Percentiles rank a stretch among this genome's conserved stretches.
Conservation (phyloP, 257 asterid genomes). For the Henckelia pumila region DNA sequence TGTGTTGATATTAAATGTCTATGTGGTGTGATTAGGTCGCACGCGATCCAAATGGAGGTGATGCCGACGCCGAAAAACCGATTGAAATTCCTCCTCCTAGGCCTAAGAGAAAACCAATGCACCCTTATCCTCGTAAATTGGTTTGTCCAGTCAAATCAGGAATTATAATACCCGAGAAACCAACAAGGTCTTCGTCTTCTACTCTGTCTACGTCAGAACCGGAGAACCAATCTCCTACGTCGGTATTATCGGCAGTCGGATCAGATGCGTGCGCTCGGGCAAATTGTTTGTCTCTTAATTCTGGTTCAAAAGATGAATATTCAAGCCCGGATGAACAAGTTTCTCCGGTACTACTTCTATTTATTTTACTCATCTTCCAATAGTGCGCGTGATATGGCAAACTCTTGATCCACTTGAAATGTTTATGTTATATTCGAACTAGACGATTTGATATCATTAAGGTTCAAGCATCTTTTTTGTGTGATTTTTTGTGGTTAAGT, state of each 20-base stretch:
- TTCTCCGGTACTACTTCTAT: conserved; percentile 41
- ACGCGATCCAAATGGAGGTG: conserved; percentile 58
- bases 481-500: not conserved
- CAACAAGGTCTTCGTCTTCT: conserved; percentile 31
- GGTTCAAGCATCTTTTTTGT: not conserved
- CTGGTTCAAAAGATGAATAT: conserved; percentile 35
- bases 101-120: conserved; percentile 91
- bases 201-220: conserved; percentile 24
- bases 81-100: conserved; percentile 97
- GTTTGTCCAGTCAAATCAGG: conserved; percentile 35
- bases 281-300: conserved; percentile 24
- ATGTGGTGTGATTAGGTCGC: conserved; percentile 51
- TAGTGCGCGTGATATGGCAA: not conserved
- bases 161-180: conserved; percentile 36
- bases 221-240: conserved; percentile 72
- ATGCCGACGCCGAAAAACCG: conserved; percentile 45
- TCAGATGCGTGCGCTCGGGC: conserved; percentile 47
- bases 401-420: conserved; percentile 18
- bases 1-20: conserved; percentile 17
- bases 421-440: not conserved
- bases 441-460: no score
- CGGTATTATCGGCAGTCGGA: conserved; percentile 60
- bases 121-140: conserved; percentile 92
- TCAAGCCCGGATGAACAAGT: conserved; percentile 44
- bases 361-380: not conserved